These are phyloP conservation scores for Cichorium intybus DNA, from an alignment of 140 eudicot genomes.

Conservation along the genomic window DNA sequence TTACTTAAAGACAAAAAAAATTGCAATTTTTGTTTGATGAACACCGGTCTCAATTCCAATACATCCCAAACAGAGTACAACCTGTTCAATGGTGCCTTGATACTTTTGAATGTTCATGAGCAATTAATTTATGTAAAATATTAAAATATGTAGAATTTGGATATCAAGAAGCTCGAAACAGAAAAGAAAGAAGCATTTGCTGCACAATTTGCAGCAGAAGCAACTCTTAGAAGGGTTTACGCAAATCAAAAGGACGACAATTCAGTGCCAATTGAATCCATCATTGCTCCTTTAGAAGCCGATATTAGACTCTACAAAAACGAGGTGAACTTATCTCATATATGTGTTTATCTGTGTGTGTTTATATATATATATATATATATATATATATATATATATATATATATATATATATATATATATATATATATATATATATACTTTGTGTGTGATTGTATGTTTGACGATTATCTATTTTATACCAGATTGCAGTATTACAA, in stretches of 20 bases:
- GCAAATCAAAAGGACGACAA: slow-evolving; percentile 71
- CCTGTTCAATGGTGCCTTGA: too few species aligned
- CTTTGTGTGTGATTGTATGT: not conserved
- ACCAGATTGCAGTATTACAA: slow-evolving; percentile 56
- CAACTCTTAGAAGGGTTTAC: slow-evolving; percentile 80
- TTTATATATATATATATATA: too few species aligned
- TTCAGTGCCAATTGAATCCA: slow-evolving; percentile 70
- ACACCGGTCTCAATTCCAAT: too few species aligned
- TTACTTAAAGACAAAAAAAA: too few species aligned
- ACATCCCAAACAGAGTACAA: too few species aligned
- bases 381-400: not conserved
- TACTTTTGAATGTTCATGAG: not conserved
- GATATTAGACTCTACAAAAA: slow-evolving; percentile 69
- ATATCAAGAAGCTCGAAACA: slow-evolving; percentile 57
- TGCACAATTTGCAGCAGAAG: slow-evolving; percentile 96
- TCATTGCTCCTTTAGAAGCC: slow-evolving; percentile 92
- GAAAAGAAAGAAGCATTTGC: slow-evolving; percentile 87
- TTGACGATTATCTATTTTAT: slow-evolving; percentile 8
- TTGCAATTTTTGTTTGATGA: not conserved
- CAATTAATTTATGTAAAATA: not conserved
- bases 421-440: too few species aligned
- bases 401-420: not conserved
- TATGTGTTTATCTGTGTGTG: not conserved
- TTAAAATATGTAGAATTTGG: slow-evolving; percentile 65
- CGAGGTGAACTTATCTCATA: slow-evolving; percentile 47